Evolutionary conservation across 2,329 filamentous ascomycete genomes (phyloP).

Genomic region (Colletotrichum abscissum): DNA sequence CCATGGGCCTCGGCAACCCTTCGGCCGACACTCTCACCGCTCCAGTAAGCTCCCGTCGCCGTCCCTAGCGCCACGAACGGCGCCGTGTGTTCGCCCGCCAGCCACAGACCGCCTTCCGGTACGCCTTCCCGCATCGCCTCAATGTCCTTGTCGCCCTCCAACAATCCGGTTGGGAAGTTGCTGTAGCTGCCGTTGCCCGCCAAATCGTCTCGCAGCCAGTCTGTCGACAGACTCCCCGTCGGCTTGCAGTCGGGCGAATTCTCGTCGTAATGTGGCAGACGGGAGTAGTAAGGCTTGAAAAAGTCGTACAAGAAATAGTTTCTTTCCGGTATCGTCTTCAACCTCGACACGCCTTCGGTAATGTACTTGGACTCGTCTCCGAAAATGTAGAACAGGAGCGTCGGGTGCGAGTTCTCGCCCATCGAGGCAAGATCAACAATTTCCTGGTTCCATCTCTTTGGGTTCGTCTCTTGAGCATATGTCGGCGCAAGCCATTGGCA

Average conservation of each 20-base stretch:
- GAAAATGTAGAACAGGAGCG: slow-evolving; percentile 85
- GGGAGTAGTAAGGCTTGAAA: slow-evolving; percentile 82
- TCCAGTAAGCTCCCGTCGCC: slow-evolving; percentile 92
- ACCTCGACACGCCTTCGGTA: slow-evolving; percentile 55
- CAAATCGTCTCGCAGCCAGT: slow-evolving; percentile 82
- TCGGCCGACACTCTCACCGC: slow-evolving; percentile 80
- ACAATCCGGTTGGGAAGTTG: slow-evolving; percentile 84
- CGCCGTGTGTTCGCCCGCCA: slow-evolving; percentile 91
- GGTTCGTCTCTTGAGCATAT: slow-evolving; percentile 73
- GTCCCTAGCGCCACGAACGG: slow-evolving; percentile 92
- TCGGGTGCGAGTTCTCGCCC: slow-evolving; percentile 74
- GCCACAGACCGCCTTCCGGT: slow-evolving; percentile 79
- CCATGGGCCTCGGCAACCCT: slow-evolving; percentile 69
- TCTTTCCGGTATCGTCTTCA: slow-evolving; percentile 58
- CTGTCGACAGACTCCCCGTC: slow-evolving; percentile 72
- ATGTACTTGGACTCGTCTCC: slow-evolving; percentile 70
- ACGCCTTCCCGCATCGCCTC: slow-evolving; percentile 71
- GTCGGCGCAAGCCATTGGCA: slow-evolving; percentile 79
- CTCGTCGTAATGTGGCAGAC: slow-evolving; percentile 74
- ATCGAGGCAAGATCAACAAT: slow-evolving; percentile 81
- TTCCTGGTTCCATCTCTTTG: slow-evolving; percentile 78
- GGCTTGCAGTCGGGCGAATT: slow-evolving; percentile 70
- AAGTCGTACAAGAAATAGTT: slow-evolving; percentile 70
- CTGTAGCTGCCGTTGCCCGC: slow-evolving; percentile 86
- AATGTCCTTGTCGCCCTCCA: slow-evolving; percentile 78